phyloP scores from a whole-genome alignment of 495 filamentous ascomycete species.

The Annulohypoxylon moriforme region DNA sequence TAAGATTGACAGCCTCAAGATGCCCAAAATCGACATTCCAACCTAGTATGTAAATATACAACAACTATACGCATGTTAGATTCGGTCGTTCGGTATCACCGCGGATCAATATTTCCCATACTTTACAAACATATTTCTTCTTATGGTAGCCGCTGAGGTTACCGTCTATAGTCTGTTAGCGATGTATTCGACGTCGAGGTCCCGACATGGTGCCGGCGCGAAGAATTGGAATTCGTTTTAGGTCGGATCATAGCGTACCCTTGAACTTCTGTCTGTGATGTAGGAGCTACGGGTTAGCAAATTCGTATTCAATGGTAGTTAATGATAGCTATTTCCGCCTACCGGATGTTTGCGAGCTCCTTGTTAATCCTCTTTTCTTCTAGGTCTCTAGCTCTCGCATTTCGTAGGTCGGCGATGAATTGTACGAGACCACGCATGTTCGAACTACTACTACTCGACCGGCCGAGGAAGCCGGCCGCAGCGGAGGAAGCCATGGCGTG shows the following conservation, averaged over 20 bases:
- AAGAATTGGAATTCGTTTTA: constrained; percentile 16
- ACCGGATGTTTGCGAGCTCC: constrained; percentile 97
- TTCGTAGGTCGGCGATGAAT: constrained; percentile 97
- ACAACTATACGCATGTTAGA: constrained; percentile 67
- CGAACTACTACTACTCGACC: constrained; percentile 69
- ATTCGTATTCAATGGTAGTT: constrained; percentile 12
- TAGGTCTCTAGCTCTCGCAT: constrained; percentile 92
- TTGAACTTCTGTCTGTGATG: constrained; percentile 77
- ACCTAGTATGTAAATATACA: constrained; percentile 99
- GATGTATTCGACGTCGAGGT: constrained; percentile 34
- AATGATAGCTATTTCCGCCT: constrained; percentile 25
- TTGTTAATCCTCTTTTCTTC: constrained; percentile 99
- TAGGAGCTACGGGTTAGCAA: constrained; percentile 40
- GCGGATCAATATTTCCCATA: constrained; percentile 46
- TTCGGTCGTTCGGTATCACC: neutral
- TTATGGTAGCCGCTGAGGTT: constrained; percentile 95
- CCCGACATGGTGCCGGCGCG: constrained; percentile 22
- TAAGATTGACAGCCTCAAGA: constrained; percentile 96
- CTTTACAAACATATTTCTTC: constrained; percentile 99
- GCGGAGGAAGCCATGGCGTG: constrained; percentile 64
- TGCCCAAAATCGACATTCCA: constrained; percentile 99
- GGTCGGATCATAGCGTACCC: constrained; percentile 56
- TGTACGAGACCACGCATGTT: constrained; percentile 91
- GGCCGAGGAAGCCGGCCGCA: constrained; percentile 68
- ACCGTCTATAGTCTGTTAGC: constrained; percentile 69